These are phyloP conservation scores for Fusarium multiceps DNA, from an alignment of 2,329 filamentous ascomycete species.

Conservation along the genomic window DNA sequence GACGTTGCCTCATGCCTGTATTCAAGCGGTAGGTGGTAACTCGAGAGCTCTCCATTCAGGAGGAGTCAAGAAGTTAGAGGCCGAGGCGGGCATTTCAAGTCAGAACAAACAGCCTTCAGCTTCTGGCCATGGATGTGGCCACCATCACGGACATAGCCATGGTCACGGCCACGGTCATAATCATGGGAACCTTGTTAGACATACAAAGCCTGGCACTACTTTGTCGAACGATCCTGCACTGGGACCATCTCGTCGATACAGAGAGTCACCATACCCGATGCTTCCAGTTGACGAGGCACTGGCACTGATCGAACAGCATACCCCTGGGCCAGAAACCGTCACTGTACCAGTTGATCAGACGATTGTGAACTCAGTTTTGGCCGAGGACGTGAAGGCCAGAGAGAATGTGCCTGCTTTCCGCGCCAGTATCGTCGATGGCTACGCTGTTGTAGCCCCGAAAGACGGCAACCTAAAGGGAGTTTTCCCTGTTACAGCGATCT, in stretches of 20 bases:
- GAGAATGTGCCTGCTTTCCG: slow-evolving; percentile 93
- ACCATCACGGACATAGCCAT: slow-evolving; percentile 69
- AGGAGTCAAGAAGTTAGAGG: slow-evolving; percentile 84
- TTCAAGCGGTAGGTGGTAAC: slow-evolving; percentile 85
- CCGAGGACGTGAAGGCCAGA: slow-evolving; percentile 80
- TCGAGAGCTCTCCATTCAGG: slow-evolving; percentile 83
- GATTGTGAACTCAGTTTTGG: slow-evolving; percentile 82
- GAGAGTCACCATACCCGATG: slow-evolving; percentile 93
- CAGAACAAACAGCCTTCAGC: slow-evolving; percentile 46
- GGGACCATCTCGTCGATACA: slow-evolving; percentile 76
- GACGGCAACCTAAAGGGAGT: slow-evolving; percentile 76
- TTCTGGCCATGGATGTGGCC: slow-evolving; percentile 58
- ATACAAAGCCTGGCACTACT: slow-evolving; percentile 72
- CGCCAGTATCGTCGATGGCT: slow-evolving; percentile 97
- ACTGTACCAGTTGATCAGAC: slow-evolving; percentile 70
- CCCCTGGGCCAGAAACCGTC: slow-evolving; percentile 70
- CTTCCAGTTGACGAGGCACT: slow-evolving; percentile 86
- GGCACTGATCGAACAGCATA: slow-evolving; percentile 75
- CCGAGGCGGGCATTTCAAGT: slow-evolving; percentile 76
- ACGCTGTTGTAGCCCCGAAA: slow-evolving; percentile 79
- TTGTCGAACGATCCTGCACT: slow-evolving; percentile 71
- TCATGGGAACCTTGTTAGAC: slow-evolving; percentile 75
- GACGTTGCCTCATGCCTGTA: slow-evolving; percentile 93
- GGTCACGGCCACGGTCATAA: slow-evolving; percentile 62
- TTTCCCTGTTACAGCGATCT: slow-evolving; percentile 88